Evolutionary conservation across 495 filamentous ascomycete genomes (phyloP).

Genomic region (Diplogelasinospora grovesii): DNA sequence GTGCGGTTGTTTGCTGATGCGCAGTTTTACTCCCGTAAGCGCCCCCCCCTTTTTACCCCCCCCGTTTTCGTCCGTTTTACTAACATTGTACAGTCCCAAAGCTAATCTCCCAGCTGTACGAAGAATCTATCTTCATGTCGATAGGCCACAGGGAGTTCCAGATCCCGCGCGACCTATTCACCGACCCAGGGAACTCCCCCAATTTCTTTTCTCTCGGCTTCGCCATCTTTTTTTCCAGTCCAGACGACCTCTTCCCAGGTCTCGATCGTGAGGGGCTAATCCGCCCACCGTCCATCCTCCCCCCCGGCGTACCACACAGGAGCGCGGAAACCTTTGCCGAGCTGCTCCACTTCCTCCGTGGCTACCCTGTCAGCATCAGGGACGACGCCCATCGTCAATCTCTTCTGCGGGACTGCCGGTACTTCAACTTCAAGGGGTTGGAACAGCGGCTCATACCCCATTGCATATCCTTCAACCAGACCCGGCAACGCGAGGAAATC

Average conservation of each 20-base stretch:
- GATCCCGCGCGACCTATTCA: constrained; percentile 84
- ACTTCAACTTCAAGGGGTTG: constrained; percentile 85
- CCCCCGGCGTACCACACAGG: constrained; percentile 73
- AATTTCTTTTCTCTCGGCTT: constrained; percentile 97
- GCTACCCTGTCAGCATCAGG: constrained; percentile 78
- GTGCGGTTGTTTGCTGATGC: constrained; percentile 92
- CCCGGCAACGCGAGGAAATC: constrained; percentile 65
- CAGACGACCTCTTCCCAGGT: constrained; percentile 78
- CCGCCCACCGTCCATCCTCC: constrained; percentile 78
- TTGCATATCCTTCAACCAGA: constrained; percentile 67
- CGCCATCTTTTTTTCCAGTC: constrained; percentile 77
- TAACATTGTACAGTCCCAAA: constrained; percentile 58
- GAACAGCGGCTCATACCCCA: constrained; percentile 85
- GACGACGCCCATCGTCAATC: constrained; percentile 70
- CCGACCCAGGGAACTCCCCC: constrained; percentile 73
- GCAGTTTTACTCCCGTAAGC: constrained; percentile 83
- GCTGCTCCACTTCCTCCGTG: constrained; percentile 74
- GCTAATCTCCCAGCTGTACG: constrained; percentile 88
- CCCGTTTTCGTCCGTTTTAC: constrained; percentile 13
- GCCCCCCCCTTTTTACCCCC: not conserved
- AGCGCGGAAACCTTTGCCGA: constrained; percentile 76
- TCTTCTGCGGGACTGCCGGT: constrained; percentile 80
- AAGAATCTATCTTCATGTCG: constrained; percentile 83
- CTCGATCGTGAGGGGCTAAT: constrained; percentile 74
- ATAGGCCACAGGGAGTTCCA: constrained; percentile 83